Evolutionary conservation across 768 basidiomycete species (phyloP), one percentile per base, ranked within the genome.

Genomic region (Boletus bicolor): DNA sequence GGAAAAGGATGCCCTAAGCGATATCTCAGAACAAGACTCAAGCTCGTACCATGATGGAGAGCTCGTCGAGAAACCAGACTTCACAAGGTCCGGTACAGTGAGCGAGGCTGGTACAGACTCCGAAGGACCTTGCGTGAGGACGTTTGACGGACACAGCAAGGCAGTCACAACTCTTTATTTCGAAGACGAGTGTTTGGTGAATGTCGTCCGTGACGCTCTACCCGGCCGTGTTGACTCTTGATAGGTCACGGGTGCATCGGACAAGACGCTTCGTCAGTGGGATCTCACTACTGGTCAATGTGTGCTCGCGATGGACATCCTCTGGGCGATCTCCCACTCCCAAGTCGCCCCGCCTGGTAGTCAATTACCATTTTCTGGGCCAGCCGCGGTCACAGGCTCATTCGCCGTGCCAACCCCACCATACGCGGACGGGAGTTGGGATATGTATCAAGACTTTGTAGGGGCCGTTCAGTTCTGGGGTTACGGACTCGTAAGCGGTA

Each of bases 381-480:
- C 80, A 1, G 73, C 80, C 0, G 80, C 84, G 0, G 78, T 82
- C 1, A 76, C 82, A 14, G 86, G 84, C 42, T 74, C 78, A 19
- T 94, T 96, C 67, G 82, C 87, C 0, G 83, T 93, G 3, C 89
- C 91, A 32, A 94, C 85, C 0, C 93, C 94, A 26, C 90, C 92
- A 1, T 91, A 84, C 59, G 85, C 90, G 0, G 94, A 97, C 68
- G 93, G 93, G 6, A 89, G 83, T 55, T 92, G 90, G 87, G 93
- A 96, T 57, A 86, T 92, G 82, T 97, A 96, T 70, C 86, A 94
- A 69, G 95, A 99, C 71, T 98, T 96, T 68, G 93, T 99, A 8
- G 97, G 97, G 3, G 93, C 90, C 4, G 89, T 98, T 42, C 97
- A 98, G 69, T 98, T 98, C 70, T 98, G 97, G 96, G 95, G 94